Evolutionary conservation across 306 rosid genomes (phyloP).

Genomic region (Biancaea sappan): DNA sequence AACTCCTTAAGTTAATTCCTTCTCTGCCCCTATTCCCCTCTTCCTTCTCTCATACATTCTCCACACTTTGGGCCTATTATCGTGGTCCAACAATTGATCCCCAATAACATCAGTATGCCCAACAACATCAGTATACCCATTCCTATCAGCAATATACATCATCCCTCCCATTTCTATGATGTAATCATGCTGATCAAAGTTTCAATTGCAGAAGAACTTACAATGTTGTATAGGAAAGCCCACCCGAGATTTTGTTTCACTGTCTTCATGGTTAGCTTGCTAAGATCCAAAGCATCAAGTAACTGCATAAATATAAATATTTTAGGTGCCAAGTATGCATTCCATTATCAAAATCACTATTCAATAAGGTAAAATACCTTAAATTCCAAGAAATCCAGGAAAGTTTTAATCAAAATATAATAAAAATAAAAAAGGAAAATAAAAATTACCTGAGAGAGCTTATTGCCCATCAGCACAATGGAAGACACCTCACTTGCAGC

Average conservation of each 20-base stretch:
- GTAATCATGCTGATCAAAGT: constrained; percentile 26
- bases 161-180: background rate
- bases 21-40: too few relatives aligned
- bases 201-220: constrained; percentile 51
- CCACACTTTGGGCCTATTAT: too few relatives aligned
- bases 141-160: constrained; percentile 17
- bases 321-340: constrained; percentile 28
- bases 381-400: background rate
- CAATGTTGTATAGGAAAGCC: constrained; percentile 94
- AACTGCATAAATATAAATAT: constrained; percentile 57
- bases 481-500: constrained; percentile 99
- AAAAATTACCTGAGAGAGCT: constrained; percentile 75
- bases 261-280: constrained; percentile 90
- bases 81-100: too few relatives aligned
- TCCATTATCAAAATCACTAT: constrained; percentile 20
- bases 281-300: constrained; percentile 95
- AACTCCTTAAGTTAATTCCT: too few relatives aligned
- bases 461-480: constrained; percentile 86
- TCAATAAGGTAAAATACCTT: background rate
- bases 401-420: constrained; percentile 8
- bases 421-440: constrained; percentile 2
- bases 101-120: too few relatives aligned
- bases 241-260: constrained; percentile 97
- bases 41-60: too few relatives aligned
- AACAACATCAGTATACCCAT: too few relatives aligned